These are phyloP conservation scores for Schizopora paradoxa DNA, from an alignment of 1,284 basidiomycete genomes.

Conservation along the genomic window DNA sequence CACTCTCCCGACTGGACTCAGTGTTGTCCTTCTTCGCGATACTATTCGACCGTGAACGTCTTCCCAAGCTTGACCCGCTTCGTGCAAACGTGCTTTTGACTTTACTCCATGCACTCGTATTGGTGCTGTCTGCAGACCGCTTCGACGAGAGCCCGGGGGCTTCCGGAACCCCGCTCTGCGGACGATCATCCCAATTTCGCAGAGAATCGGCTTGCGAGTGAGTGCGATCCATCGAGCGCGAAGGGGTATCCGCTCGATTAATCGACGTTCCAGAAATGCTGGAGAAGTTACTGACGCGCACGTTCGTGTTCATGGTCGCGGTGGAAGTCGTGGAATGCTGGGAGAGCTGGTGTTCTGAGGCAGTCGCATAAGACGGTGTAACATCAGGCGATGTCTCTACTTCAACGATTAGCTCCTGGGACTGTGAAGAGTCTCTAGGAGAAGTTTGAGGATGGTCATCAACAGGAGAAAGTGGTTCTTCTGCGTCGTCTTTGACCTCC, in stretches of 20 bases:
- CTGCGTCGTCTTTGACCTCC: slow-evolving; percentile 27
- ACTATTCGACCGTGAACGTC: slow-evolving; percentile 74
- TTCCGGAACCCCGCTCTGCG: not conserved
- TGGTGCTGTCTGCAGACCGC: slow-evolving; percentile 41
- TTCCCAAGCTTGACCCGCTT: slow-evolving; percentile 56
- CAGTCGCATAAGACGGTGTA: slow-evolving; percentile 38
- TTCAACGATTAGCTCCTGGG: slow-evolving; percentile 56
- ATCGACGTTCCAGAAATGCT: slow-evolving; percentile 8
- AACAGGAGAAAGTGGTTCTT: slow-evolving; percentile 24
- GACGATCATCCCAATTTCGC: slow-evolving; percentile 10
- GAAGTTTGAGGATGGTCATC: slow-evolving; percentile 30
- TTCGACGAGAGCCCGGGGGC: slow-evolving; percentile 37
- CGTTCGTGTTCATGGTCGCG: slow-evolving; percentile 37
- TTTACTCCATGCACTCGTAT: slow-evolving; percentile 58
- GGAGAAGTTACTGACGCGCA: slow-evolving; percentile 18
- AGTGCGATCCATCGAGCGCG: slow-evolving; percentile 9
- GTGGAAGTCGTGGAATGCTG: slow-evolving; percentile 42
- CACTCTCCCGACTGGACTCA: slow-evolving; percentile 69
- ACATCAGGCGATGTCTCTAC: slow-evolving; percentile 52
- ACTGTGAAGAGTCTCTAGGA: slow-evolving; percentile 42
- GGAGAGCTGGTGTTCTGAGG: too few relatives aligned
- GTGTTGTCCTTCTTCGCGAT: slow-evolving; percentile 65
- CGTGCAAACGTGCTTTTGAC: slow-evolving; percentile 57
- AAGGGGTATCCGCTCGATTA: slow-evolving; percentile 5
- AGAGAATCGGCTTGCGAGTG: slow-evolving; percentile 14